Percentiles rank a stretch among this genome's conserved stretches.
Evolutionary conservation across 23 red algal genomes (phyloP).

Genomic region (Pyropia haitanensis): DNA sequence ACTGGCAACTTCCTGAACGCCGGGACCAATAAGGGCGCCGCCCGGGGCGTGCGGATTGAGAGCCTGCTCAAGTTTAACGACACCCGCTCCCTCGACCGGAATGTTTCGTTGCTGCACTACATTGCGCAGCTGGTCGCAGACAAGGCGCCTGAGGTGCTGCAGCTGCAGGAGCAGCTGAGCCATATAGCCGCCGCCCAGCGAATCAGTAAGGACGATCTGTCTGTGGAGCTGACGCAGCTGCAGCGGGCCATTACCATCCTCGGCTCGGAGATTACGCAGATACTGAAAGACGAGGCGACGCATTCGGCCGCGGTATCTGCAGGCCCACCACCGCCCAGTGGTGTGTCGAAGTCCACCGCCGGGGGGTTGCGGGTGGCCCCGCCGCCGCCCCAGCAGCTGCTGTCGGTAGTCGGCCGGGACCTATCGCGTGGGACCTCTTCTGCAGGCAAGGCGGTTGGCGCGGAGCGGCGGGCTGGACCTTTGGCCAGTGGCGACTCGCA

Average conservation of each 20-base stretch:
- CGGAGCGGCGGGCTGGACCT: not conserved
- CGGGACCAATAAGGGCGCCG: slow-evolving; percentile 78
- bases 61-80: slow-evolving; percentile 71
- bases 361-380: not conserved
- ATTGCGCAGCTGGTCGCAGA: slow-evolving; percentile 41
- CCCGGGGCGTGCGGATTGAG: slow-evolving; percentile 76
- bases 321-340: slow-evolving; percentile 16
- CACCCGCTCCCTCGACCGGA: slow-evolving; percentile 51
- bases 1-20: slow-evolving; percentile 94
- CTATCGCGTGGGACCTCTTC: not conserved
- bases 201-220: slow-evolving; percentile 56
- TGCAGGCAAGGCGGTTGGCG: slow-evolving; percentile 3
- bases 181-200: slow-evolving; percentile 29
- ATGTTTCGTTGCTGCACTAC: slow-evolving; percentile 67
- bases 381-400: slow-evolving; percentile 25
- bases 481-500: not conserved
- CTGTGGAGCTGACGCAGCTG: slow-evolving; percentile 45
- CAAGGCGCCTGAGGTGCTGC: slow-evolving; percentile 37
- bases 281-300: slow-evolving; percentile 27
- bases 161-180: slow-evolving; percentile 31
- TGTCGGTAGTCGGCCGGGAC: slow-evolving; percentile 16
- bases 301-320: slow-evolving; percentile 14
- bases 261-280: slow-evolving; percentile 44
- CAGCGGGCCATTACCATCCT: slow-evolving; percentile 41
- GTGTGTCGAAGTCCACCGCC: slow-evolving; percentile 9